phyloP scores from a whole-genome alignment of 495 filamentous ascomycete species.

The Xylaria grammica region DNA sequence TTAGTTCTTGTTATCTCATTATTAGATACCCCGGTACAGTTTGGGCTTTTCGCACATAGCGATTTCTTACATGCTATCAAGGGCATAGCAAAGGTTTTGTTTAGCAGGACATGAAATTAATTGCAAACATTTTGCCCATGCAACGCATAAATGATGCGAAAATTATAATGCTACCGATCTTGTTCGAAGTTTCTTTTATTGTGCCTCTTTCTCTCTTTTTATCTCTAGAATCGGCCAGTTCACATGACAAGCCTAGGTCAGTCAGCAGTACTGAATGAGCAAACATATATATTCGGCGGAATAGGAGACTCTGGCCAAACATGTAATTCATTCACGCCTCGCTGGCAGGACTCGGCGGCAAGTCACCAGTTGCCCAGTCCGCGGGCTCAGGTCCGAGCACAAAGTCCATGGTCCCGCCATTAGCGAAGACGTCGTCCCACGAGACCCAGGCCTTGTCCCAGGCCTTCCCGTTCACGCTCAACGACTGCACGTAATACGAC shows the following conservation, averaged over 20 bases:
- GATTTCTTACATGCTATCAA: slow-evolving; percentile 7
- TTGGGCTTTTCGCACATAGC: slow-evolving; percentile 25
- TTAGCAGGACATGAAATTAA: slow-evolving; percentile 15
- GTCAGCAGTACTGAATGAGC: not conserved
- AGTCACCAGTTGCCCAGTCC: slow-evolving; percentile 61
- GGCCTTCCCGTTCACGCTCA: slow-evolving; percentile 53
- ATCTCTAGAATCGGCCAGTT: not conserved
- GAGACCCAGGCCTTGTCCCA: slow-evolving; percentile 67
- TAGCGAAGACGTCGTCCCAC: slow-evolving; percentile 66
- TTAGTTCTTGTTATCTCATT: slow-evolving; percentile 26
- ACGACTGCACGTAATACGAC: slow-evolving; percentile 60
- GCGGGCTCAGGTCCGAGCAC: slow-evolving; percentile 58
- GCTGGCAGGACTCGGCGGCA: slow-evolving; percentile 58
- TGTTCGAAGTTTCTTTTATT: no score
- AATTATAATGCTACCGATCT: no score
- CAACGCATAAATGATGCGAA: no score
- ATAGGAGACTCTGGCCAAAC: no score
- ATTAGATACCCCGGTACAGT: slow-evolving; percentile 39
- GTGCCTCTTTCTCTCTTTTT: no score
- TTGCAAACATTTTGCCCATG: no score
- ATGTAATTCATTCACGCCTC: slow-evolving; percentile 22
- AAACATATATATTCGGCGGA: no score
- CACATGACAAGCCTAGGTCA: no score
- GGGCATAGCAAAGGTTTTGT: slow-evolving; percentile 16
- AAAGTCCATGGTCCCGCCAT: slow-evolving; percentile 68